These are phyloP conservation scores for Saturnispora besseyi DNA, from an alignment of 805 yeast species.

Conservation along the genomic window DNA sequence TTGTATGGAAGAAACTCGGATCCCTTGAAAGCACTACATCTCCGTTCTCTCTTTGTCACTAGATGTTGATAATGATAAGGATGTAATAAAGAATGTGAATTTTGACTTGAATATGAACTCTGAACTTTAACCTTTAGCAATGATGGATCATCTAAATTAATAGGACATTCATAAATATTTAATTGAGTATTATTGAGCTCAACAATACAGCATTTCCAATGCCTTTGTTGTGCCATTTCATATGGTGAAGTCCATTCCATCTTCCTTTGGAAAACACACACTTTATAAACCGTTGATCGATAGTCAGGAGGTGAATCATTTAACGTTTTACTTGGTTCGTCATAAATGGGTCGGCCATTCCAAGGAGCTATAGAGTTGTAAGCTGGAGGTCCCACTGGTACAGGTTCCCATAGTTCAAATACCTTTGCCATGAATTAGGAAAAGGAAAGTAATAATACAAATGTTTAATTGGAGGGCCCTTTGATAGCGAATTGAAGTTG, in stretches of 20 bases:
- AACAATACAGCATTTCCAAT: conserved; percentile 62
- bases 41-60: not conserved
- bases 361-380: conserved; percentile 30
- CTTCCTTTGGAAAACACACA: conserved; percentile 54
- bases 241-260: conserved; percentile 73
- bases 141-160: conserved; percentile 5
- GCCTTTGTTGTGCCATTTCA: conserved; percentile 53
- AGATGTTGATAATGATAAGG: conserved; percentile 13
- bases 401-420: conserved; percentile 24
- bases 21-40: conserved; percentile 3
- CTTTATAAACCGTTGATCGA: conserved; percentile 52
- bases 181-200: conserved; percentile 84
- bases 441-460: not conserved
- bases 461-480: not conserved
- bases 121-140: conserved; percentile 9
- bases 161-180: conserved; percentile 43
- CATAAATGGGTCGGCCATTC: conserved; percentile 27
- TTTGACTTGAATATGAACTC: conserved; percentile 10
- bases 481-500: not conserved
- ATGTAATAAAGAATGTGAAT: conserved; percentile 12
- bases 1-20: conserved; percentile 5
- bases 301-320: conserved; percentile 52
- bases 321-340: conserved; percentile 21
- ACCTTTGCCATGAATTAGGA: not conserved
- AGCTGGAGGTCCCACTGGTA: conserved; percentile 32